These are phyloP conservation scores for Cladophialophora bantiana DNA, from an alignment of 2,329 filamentous ascomycete species.

Conservation along the genomic window DNA sequence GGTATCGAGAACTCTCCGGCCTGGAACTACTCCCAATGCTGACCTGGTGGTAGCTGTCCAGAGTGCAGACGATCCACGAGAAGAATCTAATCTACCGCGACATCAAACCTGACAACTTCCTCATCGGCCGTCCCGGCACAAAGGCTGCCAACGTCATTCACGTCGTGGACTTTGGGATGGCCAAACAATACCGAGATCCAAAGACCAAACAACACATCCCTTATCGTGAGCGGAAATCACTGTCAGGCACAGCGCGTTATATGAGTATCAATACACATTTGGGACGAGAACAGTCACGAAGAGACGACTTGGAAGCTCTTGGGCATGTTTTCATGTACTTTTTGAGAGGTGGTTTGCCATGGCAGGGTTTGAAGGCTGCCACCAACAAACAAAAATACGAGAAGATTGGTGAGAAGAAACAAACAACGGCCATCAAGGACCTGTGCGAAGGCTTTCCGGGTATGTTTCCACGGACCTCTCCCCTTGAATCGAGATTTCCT, in stretches of 20 bases:
- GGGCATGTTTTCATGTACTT: slow-evolving; percentile 76
- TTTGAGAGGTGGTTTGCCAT: slow-evolving; percentile 69
- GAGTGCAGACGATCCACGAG: slow-evolving; percentile 94
- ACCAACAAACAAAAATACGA: slow-evolving; percentile 97
- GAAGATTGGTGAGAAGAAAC: slow-evolving; percentile 99
- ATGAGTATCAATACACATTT: slow-evolving; percentile 99
- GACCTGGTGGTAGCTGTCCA: slow-evolving; percentile 69
- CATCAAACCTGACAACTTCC: slow-evolving; percentile 99
- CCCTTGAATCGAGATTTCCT: slow-evolving; percentile 14
- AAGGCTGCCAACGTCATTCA: slow-evolving; percentile 98
- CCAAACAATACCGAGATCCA: slow-evolving; percentile 97
- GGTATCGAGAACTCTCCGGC: slow-evolving; percentile 59
- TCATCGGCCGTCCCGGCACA: slow-evolving; percentile 88
- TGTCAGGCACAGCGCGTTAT: slow-evolving; percentile 95
- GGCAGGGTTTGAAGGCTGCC: slow-evolving; percentile 69
- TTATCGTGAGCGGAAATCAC: slow-evolving; percentile 93
- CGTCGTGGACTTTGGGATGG: slow-evolving; percentile 99
- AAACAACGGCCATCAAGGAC: slow-evolving; percentile 95
- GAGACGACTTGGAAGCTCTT: slow-evolving; percentile 91
- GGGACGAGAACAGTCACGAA: slow-evolving; percentile 91
- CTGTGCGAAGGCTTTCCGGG: slow-evolving; percentile 92
- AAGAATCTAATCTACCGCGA: slow-evolving; percentile 99
- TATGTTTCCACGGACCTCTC: slow-evolving; percentile 47
- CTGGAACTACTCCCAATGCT: slow-evolving; percentile 37
- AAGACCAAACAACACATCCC: slow-evolving; percentile 99